Percentiles rank a stretch among this genome's conserved stretches.
These are phyloP conservation scores for Talaromyces liani DNA, from an alignment of 495 filamentous ascomycete genomes.

Conservation along the genomic window DNA sequence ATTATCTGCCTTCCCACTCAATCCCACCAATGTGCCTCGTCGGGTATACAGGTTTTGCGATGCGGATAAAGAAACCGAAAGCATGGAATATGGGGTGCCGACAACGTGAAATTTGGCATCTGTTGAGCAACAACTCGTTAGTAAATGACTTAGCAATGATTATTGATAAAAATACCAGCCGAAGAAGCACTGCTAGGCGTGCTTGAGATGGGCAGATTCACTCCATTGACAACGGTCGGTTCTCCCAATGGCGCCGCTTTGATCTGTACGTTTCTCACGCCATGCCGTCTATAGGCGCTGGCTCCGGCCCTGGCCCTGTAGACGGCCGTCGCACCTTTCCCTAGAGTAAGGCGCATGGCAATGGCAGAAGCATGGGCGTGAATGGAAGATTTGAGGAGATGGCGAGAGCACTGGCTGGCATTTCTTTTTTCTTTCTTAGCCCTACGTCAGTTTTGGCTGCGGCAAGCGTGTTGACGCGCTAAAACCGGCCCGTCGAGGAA, in stretches of 20 bases:
- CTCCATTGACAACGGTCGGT: constrained; percentile 27
- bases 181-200: constrained; percentile 34
- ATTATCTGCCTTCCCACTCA: constrained; percentile 87
- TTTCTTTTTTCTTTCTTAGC: constrained; percentile 5
- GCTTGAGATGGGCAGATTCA: constrained; percentile 31
- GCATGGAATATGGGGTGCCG: constrained; percentile 80
- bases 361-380: constrained; percentile 6
- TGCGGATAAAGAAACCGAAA: constrained; percentile 85
- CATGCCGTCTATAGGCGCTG: constrained; percentile 1
- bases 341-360: constrained; percentile 31
- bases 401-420: background rate
- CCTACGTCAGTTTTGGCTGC: constrained; percentile 26
- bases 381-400: constrained; percentile 3
- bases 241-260: constrained; percentile 33
- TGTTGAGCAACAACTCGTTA: constrained; percentile 21
- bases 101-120: constrained; percentile 94
- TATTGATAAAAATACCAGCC: constrained; percentile 21
- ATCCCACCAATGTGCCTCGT: constrained; percentile 79
- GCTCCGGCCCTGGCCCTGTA: constrained; percentile 16
- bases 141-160: background rate
- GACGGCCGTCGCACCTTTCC: constrained; percentile 31
- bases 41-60: constrained; percentile 90
- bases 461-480: constrained; percentile 4
- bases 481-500: constrained; percentile 7
- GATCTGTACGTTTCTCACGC: constrained; percentile 34